Percentiles rank a stretch among this genome's conserved stretches.
phyloP scores from a whole-genome alignment of 257 asterid species.

The Ajuga chamaepitys region DNA sequence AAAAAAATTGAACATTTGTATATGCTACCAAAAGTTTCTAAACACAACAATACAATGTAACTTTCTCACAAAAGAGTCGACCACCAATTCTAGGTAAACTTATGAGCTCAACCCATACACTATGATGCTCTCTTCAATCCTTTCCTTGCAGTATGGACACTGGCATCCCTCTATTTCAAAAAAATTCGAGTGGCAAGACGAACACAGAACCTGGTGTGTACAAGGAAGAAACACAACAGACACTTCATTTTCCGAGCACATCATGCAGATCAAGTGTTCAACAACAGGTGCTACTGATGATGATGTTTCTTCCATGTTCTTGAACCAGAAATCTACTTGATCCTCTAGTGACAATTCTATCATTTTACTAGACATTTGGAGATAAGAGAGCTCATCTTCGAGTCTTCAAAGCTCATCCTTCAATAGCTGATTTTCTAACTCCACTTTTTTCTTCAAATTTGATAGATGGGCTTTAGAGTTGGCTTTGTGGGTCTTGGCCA shows the following conservation, averaged over 20 bases:
- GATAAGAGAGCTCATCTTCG: slow-evolving; percentile 20
- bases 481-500: neutral
- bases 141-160: slow-evolving; percentile 16
- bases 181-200: slow-evolving; percentile 1
- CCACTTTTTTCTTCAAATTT: slow-evolving; percentile 17
- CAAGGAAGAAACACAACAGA: slow-evolving; percentile 19
- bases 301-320: no score
- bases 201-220: slow-evolving; percentile 24
- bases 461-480: neutral
- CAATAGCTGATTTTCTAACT: slow-evolving; percentile 1
- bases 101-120: slow-evolving; percentile 11
- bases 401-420: slow-evolving; percentile 14
- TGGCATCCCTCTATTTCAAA: neutral
- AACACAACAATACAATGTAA: no score
- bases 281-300: neutral
- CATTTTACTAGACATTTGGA: neutral
- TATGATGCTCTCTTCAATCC: slow-evolving; percentile 10
- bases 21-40: no score
- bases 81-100: neutral
- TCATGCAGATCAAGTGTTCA: slow-evolving; percentile 17
- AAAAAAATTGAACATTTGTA: no score
- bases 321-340: no score
- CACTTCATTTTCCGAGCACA: slow-evolving; percentile 18
- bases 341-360: neutral
- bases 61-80: no score